Evolutionary conservation across 257 asterid species (phyloP).

Genomic region (Capsicum pubescens): DNA sequence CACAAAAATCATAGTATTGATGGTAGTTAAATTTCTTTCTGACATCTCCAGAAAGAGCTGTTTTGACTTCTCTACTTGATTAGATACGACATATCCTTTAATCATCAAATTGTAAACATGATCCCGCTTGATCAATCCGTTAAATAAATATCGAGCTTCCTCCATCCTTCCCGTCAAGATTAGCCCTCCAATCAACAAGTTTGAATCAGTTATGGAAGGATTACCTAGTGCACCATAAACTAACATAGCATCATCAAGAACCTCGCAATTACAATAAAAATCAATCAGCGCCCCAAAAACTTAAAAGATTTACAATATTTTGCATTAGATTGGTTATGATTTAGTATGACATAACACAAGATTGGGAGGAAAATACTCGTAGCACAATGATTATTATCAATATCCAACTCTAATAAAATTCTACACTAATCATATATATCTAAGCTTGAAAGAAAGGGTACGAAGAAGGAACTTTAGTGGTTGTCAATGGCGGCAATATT

Average conservation of each 20-base stretch:
- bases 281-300: constrained; percentile 57
- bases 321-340: no score
- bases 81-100: constrained; percentile 65
- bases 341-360: no score
- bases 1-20: no score
- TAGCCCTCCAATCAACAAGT: constrained; percentile 60
- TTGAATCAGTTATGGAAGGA: constrained; percentile 48
- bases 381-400: no score
- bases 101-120: constrained; percentile 66
- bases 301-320: no score
- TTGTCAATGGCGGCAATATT: no score
- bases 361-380: no score
- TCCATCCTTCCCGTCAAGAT: constrained; percentile 48
- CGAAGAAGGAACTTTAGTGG: no score
- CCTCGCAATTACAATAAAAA: constrained; percentile 49
- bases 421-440: no score
- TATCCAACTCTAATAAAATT: no score
- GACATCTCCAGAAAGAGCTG: constrained; percentile 52
- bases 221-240: constrained; percentile 40
- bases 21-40: no score
- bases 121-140: constrained; percentile 49
- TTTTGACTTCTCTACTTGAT: constrained; percentile 57
- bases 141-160: constrained; percentile 65
- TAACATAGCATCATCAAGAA: constrained; percentile 27
- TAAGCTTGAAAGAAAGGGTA: no score